Percentiles rank a stretch among this genome's conserved stretches.
Conservation (phyloP, 2,329 filamentous ascomycete species). For the Epicoccum nigrum region DNA sequence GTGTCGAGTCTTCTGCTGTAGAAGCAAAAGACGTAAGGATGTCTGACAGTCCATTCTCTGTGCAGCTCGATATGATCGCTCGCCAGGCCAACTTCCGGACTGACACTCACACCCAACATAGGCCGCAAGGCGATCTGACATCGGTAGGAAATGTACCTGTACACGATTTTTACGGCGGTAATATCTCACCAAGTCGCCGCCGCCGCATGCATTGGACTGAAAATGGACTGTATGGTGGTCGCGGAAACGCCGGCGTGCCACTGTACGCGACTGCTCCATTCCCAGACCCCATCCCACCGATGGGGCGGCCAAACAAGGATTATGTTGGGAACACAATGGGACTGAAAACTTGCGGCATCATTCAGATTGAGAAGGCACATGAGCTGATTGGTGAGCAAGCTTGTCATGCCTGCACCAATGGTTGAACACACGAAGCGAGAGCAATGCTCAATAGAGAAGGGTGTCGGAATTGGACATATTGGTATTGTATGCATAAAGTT, state of each 20-base stretch:
- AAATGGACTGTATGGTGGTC: conserved; percentile 34
- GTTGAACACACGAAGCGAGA: too few relatives aligned
- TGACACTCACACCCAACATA: conserved; percentile 1
- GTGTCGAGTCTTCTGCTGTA: neutral
- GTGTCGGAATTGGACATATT: neutral
- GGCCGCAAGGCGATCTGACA: conserved; percentile 17
- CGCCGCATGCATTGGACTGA: conserved; percentile 11
- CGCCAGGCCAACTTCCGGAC: conserved; percentile 17
- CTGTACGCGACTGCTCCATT: conserved; percentile 41
- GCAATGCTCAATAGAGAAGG: too few relatives aligned
- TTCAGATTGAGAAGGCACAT: conserved; percentile 20
- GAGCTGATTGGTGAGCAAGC: conserved; percentile 22
- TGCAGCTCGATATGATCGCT: conserved; percentile 27
- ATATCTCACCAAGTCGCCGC: conserved; percentile 16
- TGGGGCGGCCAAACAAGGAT: conserved; percentile 19
- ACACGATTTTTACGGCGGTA: neutral
- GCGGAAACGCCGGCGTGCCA: conserved; percentile 32
- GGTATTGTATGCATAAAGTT: neutral
- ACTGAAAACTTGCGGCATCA: conserved; percentile 21
- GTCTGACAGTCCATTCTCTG: conserved; percentile 13
- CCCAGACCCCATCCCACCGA: conserved; percentile 36
- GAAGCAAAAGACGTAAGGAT: neutral
- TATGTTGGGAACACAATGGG: conserved; percentile 16
- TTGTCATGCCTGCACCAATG: conserved; percentile 12
- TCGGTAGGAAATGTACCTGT: conserved; percentile 20